phyloP scores from a whole-genome alignment of 176 grass and related monocot genomes.

The Eremochloa ophiuroides region DNA sequence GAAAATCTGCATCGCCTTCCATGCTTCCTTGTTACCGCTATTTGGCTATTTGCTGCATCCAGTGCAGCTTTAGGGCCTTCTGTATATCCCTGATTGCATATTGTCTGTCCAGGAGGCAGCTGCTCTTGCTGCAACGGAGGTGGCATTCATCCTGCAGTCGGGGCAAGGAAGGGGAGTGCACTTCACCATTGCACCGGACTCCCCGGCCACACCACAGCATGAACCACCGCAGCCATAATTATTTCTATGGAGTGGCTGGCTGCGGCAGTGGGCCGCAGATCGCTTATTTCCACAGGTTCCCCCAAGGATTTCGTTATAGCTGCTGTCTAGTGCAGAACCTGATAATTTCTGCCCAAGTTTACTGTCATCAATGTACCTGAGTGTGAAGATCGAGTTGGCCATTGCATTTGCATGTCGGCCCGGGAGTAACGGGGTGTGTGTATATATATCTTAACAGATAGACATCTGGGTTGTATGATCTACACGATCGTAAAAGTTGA shows the following conservation, averaged over 20 bases:
- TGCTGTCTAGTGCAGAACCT: constrained; percentile 31
- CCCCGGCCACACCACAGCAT: constrained; percentile 74
- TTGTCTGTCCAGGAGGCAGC: constrained; percentile 47
- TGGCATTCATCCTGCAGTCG: constrained; percentile 91
- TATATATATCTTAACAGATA: constrained; percentile 26
- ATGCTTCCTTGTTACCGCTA: not conserved
- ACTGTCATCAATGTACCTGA: constrained; percentile 25
- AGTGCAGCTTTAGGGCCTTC: not conserved
- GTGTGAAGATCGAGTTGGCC: constrained; percentile 36
- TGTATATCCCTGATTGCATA: constrained; percentile 10
- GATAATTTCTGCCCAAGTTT: constrained; percentile 18
- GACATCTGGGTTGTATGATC: constrained; percentile 6
- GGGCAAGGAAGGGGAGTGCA: constrained; percentile 76
- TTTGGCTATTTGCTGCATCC: not conserved
- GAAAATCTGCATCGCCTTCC: not conserved
- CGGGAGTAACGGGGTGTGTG: not conserved
- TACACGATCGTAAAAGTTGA: not conserved
- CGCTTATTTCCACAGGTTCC: not conserved
- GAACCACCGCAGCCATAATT: constrained; percentile 64
- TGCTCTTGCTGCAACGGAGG: constrained; percentile 78
- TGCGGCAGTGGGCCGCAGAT: not conserved
- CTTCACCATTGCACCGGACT: constrained; percentile 84
- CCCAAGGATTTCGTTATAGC: constrained; percentile 7
- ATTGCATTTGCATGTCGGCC: constrained; percentile 13
- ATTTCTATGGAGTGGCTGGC: not conserved